Percentiles rank a stretch among this genome's conserved stretches.
These are phyloP conservation scores for Suillus hirtellus DNA, from an alignment of 768 basidiomycete genomes.

Conservation along the genomic window DNA sequence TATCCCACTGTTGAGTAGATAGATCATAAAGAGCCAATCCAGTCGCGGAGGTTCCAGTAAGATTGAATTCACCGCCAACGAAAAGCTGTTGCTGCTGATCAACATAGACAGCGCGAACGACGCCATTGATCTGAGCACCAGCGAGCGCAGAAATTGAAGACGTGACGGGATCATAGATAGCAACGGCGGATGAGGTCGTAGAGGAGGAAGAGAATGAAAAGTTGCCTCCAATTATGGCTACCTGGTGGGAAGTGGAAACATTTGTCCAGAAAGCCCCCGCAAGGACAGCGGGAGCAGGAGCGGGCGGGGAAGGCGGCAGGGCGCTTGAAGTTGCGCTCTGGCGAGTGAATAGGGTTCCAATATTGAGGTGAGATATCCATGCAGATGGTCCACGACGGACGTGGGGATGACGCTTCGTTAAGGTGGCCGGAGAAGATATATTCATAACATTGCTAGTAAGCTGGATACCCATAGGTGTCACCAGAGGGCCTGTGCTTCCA, in stretches of 20 bases:
- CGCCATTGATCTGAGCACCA: conserved; percentile 69
- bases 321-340: conserved; percentile 51
- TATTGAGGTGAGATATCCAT: conserved; percentile 52
- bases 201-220: conserved; percentile 63
- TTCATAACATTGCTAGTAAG: conserved; percentile 44
- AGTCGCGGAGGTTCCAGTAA: conserved; percentile 54
- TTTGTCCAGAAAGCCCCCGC: conserved; percentile 92
- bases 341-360: conserved; percentile 46
- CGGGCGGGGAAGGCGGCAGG: conserved; percentile 56
- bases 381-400: conserved; percentile 34
- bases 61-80: conserved; percentile 82
- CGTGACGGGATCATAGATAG: conserved; percentile 64
- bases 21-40: conserved; percentile 86
- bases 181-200: conserved; percentile 53
- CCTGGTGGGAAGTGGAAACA: conserved; percentile 57
- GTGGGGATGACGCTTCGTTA: conserved; percentile 41
- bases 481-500: conserved; percentile 52
- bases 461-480: conserved; percentile 62
- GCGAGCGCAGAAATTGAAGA: conserved; percentile 52
- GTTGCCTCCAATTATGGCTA: conserved; percentile 87
- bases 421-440: conserved; percentile 31
- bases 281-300: conserved; percentile 78
- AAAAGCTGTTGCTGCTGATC: conserved; percentile 62
- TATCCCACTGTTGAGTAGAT: conserved; percentile 58
- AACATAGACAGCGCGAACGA: conserved; percentile 76